Percentiles rank a stretch among this genome's conserved stretches.
phyloP scores from a whole-genome alignment of 345 rosid species.

The Mercurialis annua region DNA sequence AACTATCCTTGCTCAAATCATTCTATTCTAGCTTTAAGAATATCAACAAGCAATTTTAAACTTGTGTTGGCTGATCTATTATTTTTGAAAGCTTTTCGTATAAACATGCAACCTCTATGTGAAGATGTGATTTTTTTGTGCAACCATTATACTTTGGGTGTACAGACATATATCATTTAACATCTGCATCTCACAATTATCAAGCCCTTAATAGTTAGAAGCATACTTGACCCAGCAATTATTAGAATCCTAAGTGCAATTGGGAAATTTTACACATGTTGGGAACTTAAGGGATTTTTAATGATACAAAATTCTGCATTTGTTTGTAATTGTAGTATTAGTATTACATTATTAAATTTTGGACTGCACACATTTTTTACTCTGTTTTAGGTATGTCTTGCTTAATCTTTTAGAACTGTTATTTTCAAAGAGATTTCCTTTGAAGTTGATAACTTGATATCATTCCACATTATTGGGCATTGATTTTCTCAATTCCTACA shows the following conservation, averaged over 20 bases:
- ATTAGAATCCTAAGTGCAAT: not conserved
- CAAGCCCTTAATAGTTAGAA: not conserved
- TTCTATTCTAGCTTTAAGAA: no score
- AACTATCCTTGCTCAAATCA: no score
- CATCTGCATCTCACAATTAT: not conserved
- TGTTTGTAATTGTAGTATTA: not conserved
- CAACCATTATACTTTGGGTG: no score
- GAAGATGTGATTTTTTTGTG: no score
- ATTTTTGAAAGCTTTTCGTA: no score
- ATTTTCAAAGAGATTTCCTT: not conserved
- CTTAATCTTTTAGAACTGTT: not conserved
- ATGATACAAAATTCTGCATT: not conserved
- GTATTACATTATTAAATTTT: not conserved
- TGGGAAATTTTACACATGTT: not conserved
- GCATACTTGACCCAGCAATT: not conserved
- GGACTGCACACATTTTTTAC: not conserved
- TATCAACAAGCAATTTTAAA: no score
- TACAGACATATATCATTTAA: no score
- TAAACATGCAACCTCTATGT: no score
- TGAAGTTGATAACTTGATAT: not conserved
- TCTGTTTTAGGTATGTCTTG: not conserved
- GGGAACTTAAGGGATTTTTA: not conserved
- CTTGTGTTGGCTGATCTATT: no score
- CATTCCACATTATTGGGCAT: not conserved
- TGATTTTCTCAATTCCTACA: conserved; percentile 6